phyloP scores from a whole-genome alignment of 805 yeast genomes.

The Spathaspora boniae region DNA sequence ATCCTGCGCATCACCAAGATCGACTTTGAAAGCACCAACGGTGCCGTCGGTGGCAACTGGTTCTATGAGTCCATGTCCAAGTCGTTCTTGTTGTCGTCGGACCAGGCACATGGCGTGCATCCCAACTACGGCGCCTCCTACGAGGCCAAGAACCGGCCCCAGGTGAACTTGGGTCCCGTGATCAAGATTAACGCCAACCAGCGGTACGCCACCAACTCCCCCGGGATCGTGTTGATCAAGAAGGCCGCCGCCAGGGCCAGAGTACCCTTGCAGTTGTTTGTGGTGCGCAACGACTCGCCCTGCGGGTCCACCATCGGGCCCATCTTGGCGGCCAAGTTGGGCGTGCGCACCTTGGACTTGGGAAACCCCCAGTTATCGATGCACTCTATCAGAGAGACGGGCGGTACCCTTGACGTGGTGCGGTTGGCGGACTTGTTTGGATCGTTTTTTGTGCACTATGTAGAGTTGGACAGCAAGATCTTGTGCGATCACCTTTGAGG shows the following conservation, averaged over 20 bases:
- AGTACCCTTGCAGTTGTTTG: slow-evolving; percentile 89
- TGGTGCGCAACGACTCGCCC: slow-evolving; percentile 88
- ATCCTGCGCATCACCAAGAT: slow-evolving; percentile 58
- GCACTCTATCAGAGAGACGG: slow-evolving; percentile 94
- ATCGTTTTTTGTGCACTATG: slow-evolving; percentile 49
- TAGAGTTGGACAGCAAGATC: slow-evolving; percentile 25
- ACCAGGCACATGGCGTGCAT: slow-evolving; percentile 96
- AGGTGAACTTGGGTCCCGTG: slow-evolving; percentile 85
- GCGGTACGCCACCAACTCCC: slow-evolving; percentile 89
- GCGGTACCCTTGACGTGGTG: slow-evolving; percentile 72
- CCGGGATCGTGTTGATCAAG: slow-evolving; percentile 78
- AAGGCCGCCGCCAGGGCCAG: slow-evolving; percentile 61
- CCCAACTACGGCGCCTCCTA: slow-evolving; percentile 82
- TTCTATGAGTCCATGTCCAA: slow-evolving; percentile 60
- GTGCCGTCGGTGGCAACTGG: slow-evolving; percentile 18
- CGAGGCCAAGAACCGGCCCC: slow-evolving; percentile 77
- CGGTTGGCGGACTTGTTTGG: slow-evolving; percentile 59
- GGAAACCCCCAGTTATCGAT: slow-evolving; percentile 91
- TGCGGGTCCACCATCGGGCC: slow-evolving; percentile 98
- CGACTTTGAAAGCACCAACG: slow-evolving; percentile 18
- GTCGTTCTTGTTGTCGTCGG: slow-evolving; percentile 87
- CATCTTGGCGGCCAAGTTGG: slow-evolving; percentile 80
- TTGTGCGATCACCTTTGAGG: slow-evolving; percentile 16
- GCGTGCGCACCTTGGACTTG: slow-evolving; percentile 81
- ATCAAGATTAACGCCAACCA: slow-evolving; percentile 93